Conservation (phyloP, 139 green algal genomes). For the Picocystis salinarum region DNA sequence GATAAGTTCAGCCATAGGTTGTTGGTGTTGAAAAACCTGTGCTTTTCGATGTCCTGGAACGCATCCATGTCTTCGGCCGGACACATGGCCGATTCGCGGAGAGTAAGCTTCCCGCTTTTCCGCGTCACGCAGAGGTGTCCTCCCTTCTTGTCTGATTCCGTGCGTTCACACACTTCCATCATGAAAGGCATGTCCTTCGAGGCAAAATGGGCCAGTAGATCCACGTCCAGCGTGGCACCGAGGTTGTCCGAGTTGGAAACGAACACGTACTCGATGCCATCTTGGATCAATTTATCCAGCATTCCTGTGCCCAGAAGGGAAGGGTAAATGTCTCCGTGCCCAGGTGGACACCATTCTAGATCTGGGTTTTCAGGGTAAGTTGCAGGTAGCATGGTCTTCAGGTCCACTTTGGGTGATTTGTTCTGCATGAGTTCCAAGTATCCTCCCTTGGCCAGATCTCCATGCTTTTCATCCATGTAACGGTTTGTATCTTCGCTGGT, state of each 20-base stretch:
- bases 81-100: conserved; percentile 72
- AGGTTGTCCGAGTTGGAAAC: conserved; percentile 82
- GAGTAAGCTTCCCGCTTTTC: conserved; percentile 37
- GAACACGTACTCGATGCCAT: conserved; percentile 62
- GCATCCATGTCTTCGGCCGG: conserved; percentile 53
- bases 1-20: conserved; percentile 77
- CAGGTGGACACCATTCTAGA: conserved; percentile 76
- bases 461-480: conserved; percentile 36
- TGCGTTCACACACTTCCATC: conserved; percentile 72
- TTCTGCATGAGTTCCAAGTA: conserved; percentile 79
- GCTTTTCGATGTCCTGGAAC: conserved; percentile 66
- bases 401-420: conserved; percentile 68
- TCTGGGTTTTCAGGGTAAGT: conserved; percentile 31
- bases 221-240: conserved; percentile 63
- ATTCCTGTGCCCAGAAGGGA: conserved; percentile 69
- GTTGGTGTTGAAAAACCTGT: conserved; percentile 92
- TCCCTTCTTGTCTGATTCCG: conserved; percentile 79
- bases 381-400: conserved; percentile 27
- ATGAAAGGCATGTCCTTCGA: conserved; percentile 43
- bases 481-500: conserved; percentile 59
- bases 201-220: conserved; percentile 70
- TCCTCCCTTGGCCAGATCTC: conserved; percentile 39
- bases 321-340: conserved; percentile 85
- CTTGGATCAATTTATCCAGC: conserved; percentile 47
- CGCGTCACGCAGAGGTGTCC: conserved; percentile 58